A percentile compares a stretch with the other conserved stretches of the same genome.
phyloP scores from a whole-genome alignment of 352 stramenopile genomes.

The Phytophthora tentaculata region DNA sequence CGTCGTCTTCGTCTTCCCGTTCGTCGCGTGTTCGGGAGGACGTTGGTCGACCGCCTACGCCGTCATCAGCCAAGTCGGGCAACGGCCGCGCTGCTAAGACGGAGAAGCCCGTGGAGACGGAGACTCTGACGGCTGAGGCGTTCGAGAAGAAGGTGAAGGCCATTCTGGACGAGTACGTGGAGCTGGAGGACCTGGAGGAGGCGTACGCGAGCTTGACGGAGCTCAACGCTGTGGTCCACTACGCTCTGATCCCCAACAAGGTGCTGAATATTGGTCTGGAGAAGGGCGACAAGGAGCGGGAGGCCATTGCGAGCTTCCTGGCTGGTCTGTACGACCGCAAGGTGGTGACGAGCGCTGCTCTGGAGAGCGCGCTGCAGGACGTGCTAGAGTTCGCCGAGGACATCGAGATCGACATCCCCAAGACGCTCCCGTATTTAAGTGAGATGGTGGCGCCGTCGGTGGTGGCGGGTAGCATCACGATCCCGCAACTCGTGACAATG shows the following conservation, averaged over 20 bases:
- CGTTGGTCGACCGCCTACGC: slow-evolving; percentile 46
- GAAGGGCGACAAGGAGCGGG: slow-evolving; percentile 70
- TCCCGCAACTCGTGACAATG: slow-evolving; percentile 53
- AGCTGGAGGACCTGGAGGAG: slow-evolving; percentile 87
- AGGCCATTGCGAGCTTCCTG: slow-evolving; percentile 59
- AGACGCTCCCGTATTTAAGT: slow-evolving; percentile 70
- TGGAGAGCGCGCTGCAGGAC: slow-evolving; percentile 54
- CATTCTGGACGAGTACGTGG: slow-evolving; percentile 88
- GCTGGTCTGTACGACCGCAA: slow-evolving; percentile 56
- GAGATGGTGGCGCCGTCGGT: slow-evolving; percentile 77
- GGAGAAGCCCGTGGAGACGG: slow-evolving; percentile 25
- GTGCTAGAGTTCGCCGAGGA: slow-evolving; percentile 81
- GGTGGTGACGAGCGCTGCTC: slow-evolving; percentile 48
- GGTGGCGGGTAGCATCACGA: slow-evolving; percentile 43
- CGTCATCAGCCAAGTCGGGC: slow-evolving; percentile 35
- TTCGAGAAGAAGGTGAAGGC: slow-evolving; percentile 90
- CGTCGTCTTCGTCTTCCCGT: slow-evolving; percentile 43
- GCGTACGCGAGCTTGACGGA: slow-evolving; percentile 58
- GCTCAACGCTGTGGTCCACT: slow-evolving; percentile 57
- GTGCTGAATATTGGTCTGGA: slow-evolving; percentile 74
- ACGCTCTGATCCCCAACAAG: slow-evolving; percentile 57
- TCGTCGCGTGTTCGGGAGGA: slow-evolving; percentile 30
- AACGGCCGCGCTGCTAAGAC: slow-evolving; percentile 20
- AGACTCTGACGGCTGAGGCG: slow-evolving; percentile 51
- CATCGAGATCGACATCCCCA: slow-evolving; percentile 84